phyloP scores from a whole-genome alignment of 805 yeast species.

The Saccharomycopsis capsularis region DNA sequence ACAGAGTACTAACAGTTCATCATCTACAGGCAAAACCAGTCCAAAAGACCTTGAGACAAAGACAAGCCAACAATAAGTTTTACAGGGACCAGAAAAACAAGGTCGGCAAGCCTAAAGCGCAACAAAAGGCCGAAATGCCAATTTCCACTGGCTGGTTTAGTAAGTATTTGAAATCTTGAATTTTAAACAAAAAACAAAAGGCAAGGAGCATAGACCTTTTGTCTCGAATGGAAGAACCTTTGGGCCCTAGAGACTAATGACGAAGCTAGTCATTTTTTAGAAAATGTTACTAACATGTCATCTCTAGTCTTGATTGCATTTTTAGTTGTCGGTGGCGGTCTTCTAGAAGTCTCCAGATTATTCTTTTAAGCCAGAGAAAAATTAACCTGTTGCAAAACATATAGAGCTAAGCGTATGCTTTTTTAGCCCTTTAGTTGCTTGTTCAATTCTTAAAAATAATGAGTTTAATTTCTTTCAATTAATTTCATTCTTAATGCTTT shows the following conservation, averaged over 20 bases:
- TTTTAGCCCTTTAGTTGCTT: too few species aligned
- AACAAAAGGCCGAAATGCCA: conserved; percentile 30
- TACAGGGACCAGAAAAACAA: conserved; percentile 35
- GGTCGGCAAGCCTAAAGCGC: conserved; percentile 36
- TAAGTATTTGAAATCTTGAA: too few species aligned
- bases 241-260: too few species aligned
- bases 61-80: conserved; percentile 40
- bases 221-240: too few species aligned
- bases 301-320: conserved; percentile 32
- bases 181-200: neutral
- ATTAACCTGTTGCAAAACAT: too few species aligned
- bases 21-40: conserved; percentile 26
- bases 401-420: too few species aligned
- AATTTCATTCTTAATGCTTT: too few species aligned
- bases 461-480: too few species aligned
- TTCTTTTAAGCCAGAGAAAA: too few species aligned
- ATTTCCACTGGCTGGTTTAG: conserved; percentile 35
- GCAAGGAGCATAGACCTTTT: too few species aligned
- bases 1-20: too few species aligned
- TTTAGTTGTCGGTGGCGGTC: conserved; percentile 42
- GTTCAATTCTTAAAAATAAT: too few species aligned
- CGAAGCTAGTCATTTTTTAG: neutral
- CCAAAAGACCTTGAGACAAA: conserved; percentile 39
- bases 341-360: conserved; percentile 36
- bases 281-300: conserved; percentile 1